Evolutionary conservation across 2,329 filamentous ascomycete genomes (phyloP), one percentile per base, ranked within the genome.

Genomic region (Fusarium setosum): DNA sequence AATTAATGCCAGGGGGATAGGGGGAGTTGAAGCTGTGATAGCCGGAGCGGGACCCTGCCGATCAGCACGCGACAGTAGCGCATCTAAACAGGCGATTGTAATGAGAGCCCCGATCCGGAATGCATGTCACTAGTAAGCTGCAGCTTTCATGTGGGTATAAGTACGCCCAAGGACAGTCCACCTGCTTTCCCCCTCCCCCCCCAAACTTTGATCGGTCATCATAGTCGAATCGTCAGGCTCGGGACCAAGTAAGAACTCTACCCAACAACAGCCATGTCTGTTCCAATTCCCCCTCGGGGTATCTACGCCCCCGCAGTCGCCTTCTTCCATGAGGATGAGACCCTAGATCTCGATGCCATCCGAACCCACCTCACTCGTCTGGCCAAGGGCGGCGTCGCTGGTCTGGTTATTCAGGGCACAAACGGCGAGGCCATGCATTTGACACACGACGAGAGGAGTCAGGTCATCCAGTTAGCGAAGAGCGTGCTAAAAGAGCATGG

Each of bases 351-450:
- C 15, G 76, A 79, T 20, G 81, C 86, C 5, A 84, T 83, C 31
- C 79, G 81, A 53, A 79, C 79, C 26, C 83, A 85, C 61, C 86
- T 88, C 32, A 81, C 86, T 20, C 85, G 87, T 55, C 84, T 93
- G 3, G 88, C 87, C 45, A 77, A 85, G 60, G 84, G 88, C 21
- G 90, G 90, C 37, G 84, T 92, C 41, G 83, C 88, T 17, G 90
- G 90, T 38, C 81, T 93, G 50, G 87, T 91, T n/a, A 88, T 88
- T 8, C 90, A 92, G 75, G 90, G 91, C 40, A 90, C 88, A 70
- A 93, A 92, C 73, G 90, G 90, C 71, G 91, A 93, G 78, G 90
- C 90, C 0, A 89, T 90, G 4, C 90, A 92, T 71, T 81, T 93
- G 9, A 86, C 85, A 44, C 87, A 86, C 67, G 82, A 85, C n/a